Evolutionary conservation across 306 rosid genomes (phyloP), one percentile per base, ranked within the genome.

Genomic region (Inga leiocalycina): DNA sequence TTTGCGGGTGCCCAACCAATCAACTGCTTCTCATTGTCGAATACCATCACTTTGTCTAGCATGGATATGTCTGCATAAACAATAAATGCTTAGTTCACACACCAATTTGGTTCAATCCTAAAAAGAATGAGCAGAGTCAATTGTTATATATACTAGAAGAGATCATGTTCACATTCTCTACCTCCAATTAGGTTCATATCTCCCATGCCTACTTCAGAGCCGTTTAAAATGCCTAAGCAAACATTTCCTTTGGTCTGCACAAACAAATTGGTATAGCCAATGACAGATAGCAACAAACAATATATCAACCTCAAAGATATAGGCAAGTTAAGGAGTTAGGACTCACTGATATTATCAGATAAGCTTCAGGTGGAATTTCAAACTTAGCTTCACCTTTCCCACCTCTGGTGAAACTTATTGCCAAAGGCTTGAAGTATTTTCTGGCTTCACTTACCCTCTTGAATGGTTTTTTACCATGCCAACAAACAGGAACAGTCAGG

Each of bases 221-320:
- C 99, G 57, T 93, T 82, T 41, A 95, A 91, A 87, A 95, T 93
- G 45, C 98, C 99, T 88, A 95, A 89, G 93, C 98, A 95, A 84
- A 88, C 94, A 84, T 92, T 93, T 88, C 98, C 97, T 81, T 80
- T 90, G 82, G 85, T 83, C 97, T 92, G 54, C 46, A 88, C 15
- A 67, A 76, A 76, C 75, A 27, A 48, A 65, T 76, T 61, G 35
- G 17, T 71, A 44, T 43, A 39, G 49, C 44, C 52, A 34, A 57
- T 43, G 32, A 65, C 71, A 65, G 71, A 56, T 51, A 57, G 14
- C 44, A 66, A 64, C 49, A 65, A 15, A 64, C 43, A 57, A 15
- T 57, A 64, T 78, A 54, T 70, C 4, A 59, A 71, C 64, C 30
- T 48, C 35, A 57, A 67, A 70, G 77, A 78, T 15, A 73, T 30